Base-by-base conservation (phyloP, 306 rosid species). In the Rosa chinensis region DNA sequence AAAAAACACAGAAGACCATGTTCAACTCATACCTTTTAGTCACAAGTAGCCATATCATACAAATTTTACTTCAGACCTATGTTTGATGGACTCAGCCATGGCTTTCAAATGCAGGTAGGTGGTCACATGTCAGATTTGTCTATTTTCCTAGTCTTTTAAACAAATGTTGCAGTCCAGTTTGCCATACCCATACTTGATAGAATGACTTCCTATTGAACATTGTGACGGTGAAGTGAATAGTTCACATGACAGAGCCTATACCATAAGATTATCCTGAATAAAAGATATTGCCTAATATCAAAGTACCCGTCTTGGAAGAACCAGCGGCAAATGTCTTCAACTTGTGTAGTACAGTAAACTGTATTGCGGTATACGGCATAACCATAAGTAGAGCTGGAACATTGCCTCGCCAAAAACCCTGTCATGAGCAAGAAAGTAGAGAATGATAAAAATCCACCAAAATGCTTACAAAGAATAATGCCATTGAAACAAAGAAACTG, bases 401-500 rank as follows among this genome's bases (percentile, higher is more conserved):
- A 81, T 95, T 95, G 3, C 99, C 99, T 32, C 97, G 95, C 99
- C 99, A 95, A 76, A 95, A 95, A 28, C 99, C 99, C 99, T 95
- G 85, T 20, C 79, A 83, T 20, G 43, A 50, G 32, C 10, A 81
- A 69, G 50, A 73, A 70, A 61, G 13, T 6, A n/a, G 37, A 66
- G 66, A 32, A 75, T 70, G 42, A 73, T 23, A 49, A 32, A 40
- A 1, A 40, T 4, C 17, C 14, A 20, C 0, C 1, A 40, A n/a
- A 56, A 53, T 2, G 37, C n/a, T 40, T 17, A 21, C 14, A 2
- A 5, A n/a, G 17, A 64, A 66, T 6, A 74, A 43, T 76, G 20
- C 61, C 35, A 74, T 44, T 45, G 16, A 25, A 49, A 78, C 10
- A 35, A 35, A 69, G 55, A 25, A 66, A 66, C 77, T 59, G 28